These are phyloP conservation scores for Bauhinia variegata DNA, from an alignment of 306 rosid genomes.

Conservation along the genomic window DNA sequence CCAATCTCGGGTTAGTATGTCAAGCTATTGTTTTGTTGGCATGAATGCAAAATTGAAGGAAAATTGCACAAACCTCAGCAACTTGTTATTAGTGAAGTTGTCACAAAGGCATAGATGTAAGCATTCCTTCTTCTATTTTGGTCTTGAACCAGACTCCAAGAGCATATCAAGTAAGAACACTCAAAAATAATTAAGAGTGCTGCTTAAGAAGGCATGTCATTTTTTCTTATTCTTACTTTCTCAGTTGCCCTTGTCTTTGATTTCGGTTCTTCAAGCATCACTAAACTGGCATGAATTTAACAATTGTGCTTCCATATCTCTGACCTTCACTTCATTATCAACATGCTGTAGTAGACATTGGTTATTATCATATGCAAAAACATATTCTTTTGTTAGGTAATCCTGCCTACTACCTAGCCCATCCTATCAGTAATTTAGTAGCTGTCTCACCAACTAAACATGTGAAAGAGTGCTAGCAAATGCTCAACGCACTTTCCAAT, in stretches of 20 bases:
- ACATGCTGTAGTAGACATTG: not conserved
- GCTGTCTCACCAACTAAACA: not conserved
- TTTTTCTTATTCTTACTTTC: not conserved
- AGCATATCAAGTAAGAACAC: too few species aligned
- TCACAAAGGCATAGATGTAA: too few species aligned
- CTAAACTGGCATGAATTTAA: not conserved
- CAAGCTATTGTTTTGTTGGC: too few species aligned
- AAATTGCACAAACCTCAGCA: too few species aligned
- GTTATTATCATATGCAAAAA: not conserved
- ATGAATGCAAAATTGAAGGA: too few species aligned
- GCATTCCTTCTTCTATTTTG: too few species aligned
- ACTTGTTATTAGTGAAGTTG: too few species aligned
- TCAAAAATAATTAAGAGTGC: not conserved
- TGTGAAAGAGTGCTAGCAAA: not conserved
- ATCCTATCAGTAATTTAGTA: slow-evolving; percentile 8
- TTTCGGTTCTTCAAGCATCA: too few species aligned
- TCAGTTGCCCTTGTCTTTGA: not conserved
- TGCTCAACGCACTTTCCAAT: not conserved
- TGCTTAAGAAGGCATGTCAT: not conserved
- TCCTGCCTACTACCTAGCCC: not conserved
- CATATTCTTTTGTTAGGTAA: not conserved
- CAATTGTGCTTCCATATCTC: not conserved
- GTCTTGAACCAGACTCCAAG: too few species aligned
- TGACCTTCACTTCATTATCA: not conserved
- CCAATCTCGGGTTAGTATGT: too few species aligned